A percentile compares a stretch with the other conserved stretches of the same genome.
phyloP scores from a whole-genome alignment of 1,284 basidiomycete genomes.

The Psilocybe mexicana region DNA sequence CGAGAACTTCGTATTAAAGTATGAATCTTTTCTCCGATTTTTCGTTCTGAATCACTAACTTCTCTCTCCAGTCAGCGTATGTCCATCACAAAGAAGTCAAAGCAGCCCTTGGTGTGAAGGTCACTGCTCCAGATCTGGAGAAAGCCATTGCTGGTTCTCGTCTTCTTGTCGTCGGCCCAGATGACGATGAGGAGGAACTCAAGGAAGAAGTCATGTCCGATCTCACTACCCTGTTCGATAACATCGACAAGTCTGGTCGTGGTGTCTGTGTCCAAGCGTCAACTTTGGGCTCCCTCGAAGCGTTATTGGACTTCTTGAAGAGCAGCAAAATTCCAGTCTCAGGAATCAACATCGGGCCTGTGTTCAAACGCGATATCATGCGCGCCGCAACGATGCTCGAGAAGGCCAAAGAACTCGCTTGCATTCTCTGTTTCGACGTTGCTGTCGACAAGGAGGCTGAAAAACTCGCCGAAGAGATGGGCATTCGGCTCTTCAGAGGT shows the following conservation, averaged over 20 bases:
- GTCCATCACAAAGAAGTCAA: constrained; percentile 99
- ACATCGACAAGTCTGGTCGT: constrained; percentile 91
- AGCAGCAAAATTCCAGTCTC: constrained; percentile 96
- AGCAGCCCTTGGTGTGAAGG: constrained; percentile 97
- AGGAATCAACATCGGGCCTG: constrained; percentile 97
- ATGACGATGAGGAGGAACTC: constrained; percentile 95
- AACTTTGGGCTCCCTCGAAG: constrained; percentile 96
- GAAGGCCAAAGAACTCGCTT: constrained; percentile 93
- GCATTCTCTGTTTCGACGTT: constrained; percentile 97
- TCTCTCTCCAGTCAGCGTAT: constrained; percentile 75
- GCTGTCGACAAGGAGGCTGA: constrained; percentile 92
- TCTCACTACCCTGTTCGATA: constrained; percentile 86
- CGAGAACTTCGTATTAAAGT: constrained; percentile 97
- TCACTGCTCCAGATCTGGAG: constrained; percentile 93
- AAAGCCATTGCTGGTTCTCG: constrained; percentile 99
- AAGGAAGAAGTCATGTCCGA: constrained; percentile 98
- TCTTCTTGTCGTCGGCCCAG: constrained; percentile 87
- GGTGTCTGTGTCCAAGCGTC: constrained; percentile 99
- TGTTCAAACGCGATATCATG: constrained; percentile 96
- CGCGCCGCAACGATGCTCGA: constrained; percentile 94
- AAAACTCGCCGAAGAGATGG: constrained; percentile 89
- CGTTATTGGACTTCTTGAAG: constrained; percentile 94
- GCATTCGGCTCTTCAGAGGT: constrained; percentile 94
- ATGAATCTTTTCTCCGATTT: constrained; percentile 20
- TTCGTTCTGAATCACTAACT: background rate